phyloP scores from a whole-genome alignment of 208 protist species.

The Trypanosoma melophagium region DNA sequence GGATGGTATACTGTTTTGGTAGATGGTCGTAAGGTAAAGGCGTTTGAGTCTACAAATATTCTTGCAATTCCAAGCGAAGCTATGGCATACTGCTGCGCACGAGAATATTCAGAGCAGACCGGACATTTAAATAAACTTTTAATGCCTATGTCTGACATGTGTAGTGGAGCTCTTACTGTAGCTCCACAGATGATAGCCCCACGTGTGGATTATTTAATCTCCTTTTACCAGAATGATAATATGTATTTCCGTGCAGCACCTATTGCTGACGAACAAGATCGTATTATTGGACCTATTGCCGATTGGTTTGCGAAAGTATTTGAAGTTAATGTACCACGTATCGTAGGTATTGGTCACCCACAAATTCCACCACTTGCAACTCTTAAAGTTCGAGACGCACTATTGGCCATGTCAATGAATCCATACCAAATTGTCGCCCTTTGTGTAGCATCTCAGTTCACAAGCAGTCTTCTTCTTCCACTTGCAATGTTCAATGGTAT shows the following conservation, averaged over 20 bases:
- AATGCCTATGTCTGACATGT: slow-evolving; percentile 90
- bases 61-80: slow-evolving; percentile 83
- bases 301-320: slow-evolving; percentile 77
- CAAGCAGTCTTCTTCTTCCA: slow-evolving; percentile 87
- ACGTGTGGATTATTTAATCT: slow-evolving; percentile 90
- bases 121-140: slow-evolving; percentile 85
- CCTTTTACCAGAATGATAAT: slow-evolving; percentile 92
- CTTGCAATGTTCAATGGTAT: slow-evolving; percentile 80
- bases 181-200: slow-evolving; percentile 84
- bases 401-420: slow-evolving; percentile 85
- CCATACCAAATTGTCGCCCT: slow-evolving; percentile 89
- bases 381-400: slow-evolving; percentile 59
- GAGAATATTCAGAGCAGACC: slow-evolving; percentile 86
- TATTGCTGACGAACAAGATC: slow-evolving; percentile 78
- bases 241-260: slow-evolving; percentile 83
- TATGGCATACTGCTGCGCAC: slow-evolving; percentile 83
- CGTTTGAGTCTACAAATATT: slow-evolving; percentile 75
- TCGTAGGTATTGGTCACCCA: slow-evolving; percentile 84
- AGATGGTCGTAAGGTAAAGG: slow-evolving; percentile 85
- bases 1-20: slow-evolving; percentile 87
- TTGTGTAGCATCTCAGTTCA: slow-evolving; percentile 91
- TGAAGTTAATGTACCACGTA: slow-evolving; percentile 77
- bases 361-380: slow-evolving; percentile 56
- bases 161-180: slow-evolving; percentile 85
- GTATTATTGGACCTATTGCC: slow-evolving; percentile 66